Evolutionary conservation across 495 filamentous ascomycete genomes (phyloP), one percentile per base, ranked within the genome.

Genomic region (Cudoniella acicularis): DNA sequence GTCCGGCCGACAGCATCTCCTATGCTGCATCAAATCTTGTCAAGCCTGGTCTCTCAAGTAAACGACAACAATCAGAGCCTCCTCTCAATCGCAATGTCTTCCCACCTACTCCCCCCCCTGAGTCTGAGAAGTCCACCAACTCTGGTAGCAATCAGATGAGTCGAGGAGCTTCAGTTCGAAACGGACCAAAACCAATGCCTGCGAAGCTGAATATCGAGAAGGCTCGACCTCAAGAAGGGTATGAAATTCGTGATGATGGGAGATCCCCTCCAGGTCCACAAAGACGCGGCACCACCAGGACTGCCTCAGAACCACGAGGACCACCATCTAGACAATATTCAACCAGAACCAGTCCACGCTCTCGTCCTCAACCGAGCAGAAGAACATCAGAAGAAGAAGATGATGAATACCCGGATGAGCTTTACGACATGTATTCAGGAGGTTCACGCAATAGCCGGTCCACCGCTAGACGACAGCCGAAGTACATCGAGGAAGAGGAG

Each of bases 51-150:
- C 77, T 96, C 45, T 79, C 76, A 60, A 91, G 88, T 68, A 82
- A 83, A 65, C 81, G 91, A 57, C 91, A 96, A 68, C 90, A 94
- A 64, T 89, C 87, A 21, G 92, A 92, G 62, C 91, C 93, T 17
- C 91, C 92, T 6, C 75, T 93, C 22, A 83, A 83, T 60, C 88
- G 93, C 59, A 93, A 91, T 70, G 81, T 92, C 49, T 97, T 98
- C 78, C 94, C 94, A 3, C 94, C 94, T 30, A 98, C 94, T 16
- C 94, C 94, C 49, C 94, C 94, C 4, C 95, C 94, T 41, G 95
- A 98, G 73, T 91, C 91, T 62, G 81, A 79, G 62, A 76, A 77
- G 4, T 61, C 67, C n/a, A 41, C 48, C 23, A 61, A 62, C 43
- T 49, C 66, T 10, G 11, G 22, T 1, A 6, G 3, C 16, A 60